Conservation (phyloP, 805 yeast species). For the Lipomyces chichibuensis region DNA sequence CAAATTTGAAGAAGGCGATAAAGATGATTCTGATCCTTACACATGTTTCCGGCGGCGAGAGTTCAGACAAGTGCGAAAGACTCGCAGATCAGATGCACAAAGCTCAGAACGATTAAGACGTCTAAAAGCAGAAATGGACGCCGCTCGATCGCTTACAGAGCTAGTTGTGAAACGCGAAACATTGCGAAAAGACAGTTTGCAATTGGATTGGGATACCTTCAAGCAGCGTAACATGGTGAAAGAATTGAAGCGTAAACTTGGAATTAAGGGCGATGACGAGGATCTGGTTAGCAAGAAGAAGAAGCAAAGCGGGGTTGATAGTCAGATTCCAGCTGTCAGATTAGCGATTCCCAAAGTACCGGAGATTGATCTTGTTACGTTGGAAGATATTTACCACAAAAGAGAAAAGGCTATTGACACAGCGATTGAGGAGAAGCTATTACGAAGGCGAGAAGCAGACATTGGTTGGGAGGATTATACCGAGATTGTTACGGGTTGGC, state of each 20-base stretch:
- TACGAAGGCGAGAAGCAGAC: slow-evolving; percentile 66
- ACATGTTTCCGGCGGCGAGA: slow-evolving; percentile 95
- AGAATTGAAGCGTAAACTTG: slow-evolving; percentile 70
- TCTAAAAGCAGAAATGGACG: slow-evolving; percentile 73
- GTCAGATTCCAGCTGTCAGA: slow-evolving; percentile 24
- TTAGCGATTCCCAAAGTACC: slow-evolving; percentile 79
- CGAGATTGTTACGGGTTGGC: slow-evolving; percentile 31
- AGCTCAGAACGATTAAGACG: slow-evolving; percentile 80
- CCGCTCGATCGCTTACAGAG: slow-evolving; percentile 69
- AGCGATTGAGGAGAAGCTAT: slow-evolving; percentile 84
- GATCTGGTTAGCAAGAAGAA: slow-evolving; percentile 77
- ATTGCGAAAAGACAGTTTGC: slow-evolving; percentile 61
- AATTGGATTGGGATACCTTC: slow-evolving; percentile 68
- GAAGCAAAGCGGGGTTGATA: slow-evolving; percentile 23
- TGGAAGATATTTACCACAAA: slow-evolving; percentile 69
- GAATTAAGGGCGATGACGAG: slow-evolving; percentile 82
- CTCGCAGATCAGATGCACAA: slow-evolving; percentile 89
- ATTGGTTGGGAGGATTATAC: slow-evolving; percentile 68
- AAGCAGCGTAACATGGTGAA: slow-evolving; percentile 73
- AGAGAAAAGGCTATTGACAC: slow-evolving; percentile 76
- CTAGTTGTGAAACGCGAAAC: slow-evolving; percentile 76
- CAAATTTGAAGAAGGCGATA: slow-evolving; percentile 86
- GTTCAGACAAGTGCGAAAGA: slow-evolving; percentile 91
- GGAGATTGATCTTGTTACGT: slow-evolving; percentile 84
- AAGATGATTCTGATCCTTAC: slow-evolving; percentile 93